Evolutionary conservation across 805 yeast species (phyloP), one percentile per base, ranked within the genome.

Genomic region (Wickerhamomyces alni): DNA sequence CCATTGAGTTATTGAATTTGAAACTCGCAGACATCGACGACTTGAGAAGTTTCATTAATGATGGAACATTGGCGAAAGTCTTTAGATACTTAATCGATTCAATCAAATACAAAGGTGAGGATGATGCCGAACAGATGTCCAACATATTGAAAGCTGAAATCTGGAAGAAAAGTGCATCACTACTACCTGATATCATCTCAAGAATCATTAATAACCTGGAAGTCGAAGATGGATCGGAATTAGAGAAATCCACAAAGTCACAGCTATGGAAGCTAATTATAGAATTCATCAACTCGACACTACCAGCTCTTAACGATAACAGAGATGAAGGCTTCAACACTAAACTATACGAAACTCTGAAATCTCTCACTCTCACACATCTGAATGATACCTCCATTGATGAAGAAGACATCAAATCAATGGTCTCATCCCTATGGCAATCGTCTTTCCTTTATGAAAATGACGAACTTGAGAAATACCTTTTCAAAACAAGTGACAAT

Each of bases 401-500:
- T 3, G 53, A 56, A 5, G 48, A 50, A 1, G 55, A 67, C 17
- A 50, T 80, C 11, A 65, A 67, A 10, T 62, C 61, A 10, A 68
- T 77, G 33, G 54, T 82, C 2, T 55, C 66, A 5, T 58, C 70
- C 1, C 50, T 87, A 2, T 82, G 85, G 74, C 54, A 62, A 2
- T 65, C 74, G 17, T 82, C 91, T 1, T 83, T 69, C 46, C 59
- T 75, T 21, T 83, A 74, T 63, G 75, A 69, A 41, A 66, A 66
- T 27, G 84, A 70, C 57, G 83, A 72, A 35, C 57, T 72, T 15
- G 94, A 75, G 49, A 62, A 46, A 21, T 61, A 48, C 35, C 51
- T 66, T 26, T 50, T 62, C 22, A 54, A 50, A 25, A 48, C 39
- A 22, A 47, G 53, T 17, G 55, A 53, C 3, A 42, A 55, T 2